These are phyloP conservation scores for Xylaria sp. DNA, from an alignment of 2,329 filamentous ascomycete genomes.

Conservation along the genomic window DNA sequence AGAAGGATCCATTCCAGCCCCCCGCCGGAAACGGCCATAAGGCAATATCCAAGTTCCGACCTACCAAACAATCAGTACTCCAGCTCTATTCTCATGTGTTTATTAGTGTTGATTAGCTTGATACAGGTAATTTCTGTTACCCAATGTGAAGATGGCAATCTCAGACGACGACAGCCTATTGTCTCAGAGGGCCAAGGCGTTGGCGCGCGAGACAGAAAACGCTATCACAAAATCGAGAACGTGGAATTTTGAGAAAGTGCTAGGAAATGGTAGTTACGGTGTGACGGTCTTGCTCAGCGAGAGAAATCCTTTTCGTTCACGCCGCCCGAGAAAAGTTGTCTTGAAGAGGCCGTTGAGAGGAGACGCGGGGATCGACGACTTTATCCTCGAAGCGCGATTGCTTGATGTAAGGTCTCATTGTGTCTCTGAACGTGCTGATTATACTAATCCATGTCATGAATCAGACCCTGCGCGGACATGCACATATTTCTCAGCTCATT, in stretches of 20 bases:
- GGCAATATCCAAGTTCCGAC: background rate
- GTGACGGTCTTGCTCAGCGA: constrained; percentile 23
- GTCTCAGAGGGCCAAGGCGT: background rate
- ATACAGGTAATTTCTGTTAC: background rate
- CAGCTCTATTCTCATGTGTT: background rate
- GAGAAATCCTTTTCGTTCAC: background rate
- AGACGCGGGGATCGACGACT: background rate
- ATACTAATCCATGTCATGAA: background rate
- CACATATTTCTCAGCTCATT: constrained; percentile 21
- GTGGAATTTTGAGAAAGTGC: constrained; percentile 25
- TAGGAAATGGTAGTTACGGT: constrained; percentile 28
- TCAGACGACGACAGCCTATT: background rate
- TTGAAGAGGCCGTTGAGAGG: constrained; percentile 19
- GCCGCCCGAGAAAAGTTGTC: constrained; percentile 9
- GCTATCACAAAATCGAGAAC: background rate
- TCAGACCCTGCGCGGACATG: background rate
- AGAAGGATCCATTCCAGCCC: background rate
- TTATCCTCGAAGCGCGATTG: background rate
- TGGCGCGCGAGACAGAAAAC: background rate
- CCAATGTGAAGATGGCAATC: constrained; percentile 5
- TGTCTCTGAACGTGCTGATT: background rate
- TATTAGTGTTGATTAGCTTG: background rate
- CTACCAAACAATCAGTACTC: background rate
- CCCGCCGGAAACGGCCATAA: background rate
- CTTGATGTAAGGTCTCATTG: background rate